Percentiles rank a stretch among this genome's conserved stretches.
Evolutionary conservation across 306 rosid species (phyloP).

Genomic region (Dalbergia cochinchinensis): DNA sequence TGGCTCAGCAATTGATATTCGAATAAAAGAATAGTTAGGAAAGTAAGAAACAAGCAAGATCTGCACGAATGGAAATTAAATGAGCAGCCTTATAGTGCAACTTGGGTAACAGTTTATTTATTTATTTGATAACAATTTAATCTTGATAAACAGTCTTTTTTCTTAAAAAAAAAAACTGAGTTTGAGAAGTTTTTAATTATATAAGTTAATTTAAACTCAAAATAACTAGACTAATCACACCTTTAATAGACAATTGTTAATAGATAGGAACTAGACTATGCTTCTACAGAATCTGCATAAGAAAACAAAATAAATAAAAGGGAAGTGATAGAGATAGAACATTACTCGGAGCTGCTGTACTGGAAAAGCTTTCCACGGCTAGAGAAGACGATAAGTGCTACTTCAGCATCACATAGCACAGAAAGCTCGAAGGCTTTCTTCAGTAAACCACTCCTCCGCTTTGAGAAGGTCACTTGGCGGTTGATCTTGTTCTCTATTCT

Average conservation of each 20-base stretch:
- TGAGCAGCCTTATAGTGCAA: neutral
- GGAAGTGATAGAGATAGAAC: neutral
- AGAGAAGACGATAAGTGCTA: constrained; percentile 79
- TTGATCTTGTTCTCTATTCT: constrained; percentile 91
- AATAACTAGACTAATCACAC: too few relatives aligned
- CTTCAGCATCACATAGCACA: constrained; percentile 83
- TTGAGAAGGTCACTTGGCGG: constrained; percentile 85
- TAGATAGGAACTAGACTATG: too few relatives aligned
- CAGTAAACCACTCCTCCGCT: constrained; percentile 76
- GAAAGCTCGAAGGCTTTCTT: constrained; percentile 91
- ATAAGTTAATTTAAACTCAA: too few relatives aligned
- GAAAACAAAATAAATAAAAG: neutral
- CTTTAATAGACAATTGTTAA: too few relatives aligned
- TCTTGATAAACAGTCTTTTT: too few relatives aligned
- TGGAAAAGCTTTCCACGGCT: constrained; percentile 84
- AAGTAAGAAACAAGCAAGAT: neutral
- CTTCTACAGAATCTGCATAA: too few relatives aligned
- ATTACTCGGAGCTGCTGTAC: constrained; percentile 73
- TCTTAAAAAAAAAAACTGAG: too few relatives aligned
- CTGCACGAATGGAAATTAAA: neutral
- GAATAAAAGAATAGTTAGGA: neutral
- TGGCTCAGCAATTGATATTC: neutral
- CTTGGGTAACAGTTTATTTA: neutral
- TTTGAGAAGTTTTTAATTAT: too few relatives aligned
- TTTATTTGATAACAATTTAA: too few relatives aligned